These are phyloP conservation scores for Aeschynomene evenia DNA, from an alignment of 306 rosid genomes.

Conservation along the genomic window DNA sequence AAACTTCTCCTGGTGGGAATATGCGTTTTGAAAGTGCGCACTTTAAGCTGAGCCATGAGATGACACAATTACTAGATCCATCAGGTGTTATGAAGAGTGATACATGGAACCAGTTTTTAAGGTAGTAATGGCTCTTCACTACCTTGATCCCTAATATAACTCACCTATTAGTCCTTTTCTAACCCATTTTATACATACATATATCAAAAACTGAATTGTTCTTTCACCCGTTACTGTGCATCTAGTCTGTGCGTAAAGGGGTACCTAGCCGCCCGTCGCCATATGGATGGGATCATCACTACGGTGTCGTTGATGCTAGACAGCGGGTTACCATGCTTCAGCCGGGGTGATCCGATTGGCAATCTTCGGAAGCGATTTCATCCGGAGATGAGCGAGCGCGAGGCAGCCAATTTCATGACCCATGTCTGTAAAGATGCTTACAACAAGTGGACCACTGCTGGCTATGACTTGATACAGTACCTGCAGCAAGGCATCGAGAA, in stretches of 20 bases:
- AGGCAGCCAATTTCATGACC: constrained; percentile 97
- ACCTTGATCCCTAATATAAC: neutral
- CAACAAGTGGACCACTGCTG: constrained; percentile 99
- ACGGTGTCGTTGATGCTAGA: constrained; percentile 86
- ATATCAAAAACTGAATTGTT: constrained; percentile 22
- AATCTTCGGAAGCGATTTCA: constrained; percentile 96
- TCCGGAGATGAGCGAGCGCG: constrained; percentile 96
- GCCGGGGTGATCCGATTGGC: constrained; percentile 95
- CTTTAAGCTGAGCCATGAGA: constrained; percentile 98
- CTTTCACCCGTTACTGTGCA: neutral
- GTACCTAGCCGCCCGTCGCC: constrained; percentile 87
- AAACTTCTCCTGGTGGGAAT: constrained; percentile 97
- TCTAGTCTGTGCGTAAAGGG: constrained; percentile 90
- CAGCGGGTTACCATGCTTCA: constrained; percentile 96
- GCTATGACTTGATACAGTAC: constrained; percentile 94
- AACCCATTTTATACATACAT: neutral
- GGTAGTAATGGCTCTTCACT: constrained; percentile 46
- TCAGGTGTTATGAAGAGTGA: constrained; percentile 95
- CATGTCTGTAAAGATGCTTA: constrained; percentile 95
- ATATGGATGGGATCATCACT: constrained; percentile 85
- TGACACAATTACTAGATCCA: constrained; percentile 97
- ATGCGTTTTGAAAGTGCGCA: constrained; percentile 99
- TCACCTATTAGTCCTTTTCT: neutral
- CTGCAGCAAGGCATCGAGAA: constrained; percentile 99
- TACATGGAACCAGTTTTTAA: constrained; percentile 88